Percentiles rank a stretch among this genome's conserved stretches.
These are phyloP conservation scores for Tulasnella sp. DNA, from an alignment of 768 basidiomycete genomes.

Conservation along the genomic window DNA sequence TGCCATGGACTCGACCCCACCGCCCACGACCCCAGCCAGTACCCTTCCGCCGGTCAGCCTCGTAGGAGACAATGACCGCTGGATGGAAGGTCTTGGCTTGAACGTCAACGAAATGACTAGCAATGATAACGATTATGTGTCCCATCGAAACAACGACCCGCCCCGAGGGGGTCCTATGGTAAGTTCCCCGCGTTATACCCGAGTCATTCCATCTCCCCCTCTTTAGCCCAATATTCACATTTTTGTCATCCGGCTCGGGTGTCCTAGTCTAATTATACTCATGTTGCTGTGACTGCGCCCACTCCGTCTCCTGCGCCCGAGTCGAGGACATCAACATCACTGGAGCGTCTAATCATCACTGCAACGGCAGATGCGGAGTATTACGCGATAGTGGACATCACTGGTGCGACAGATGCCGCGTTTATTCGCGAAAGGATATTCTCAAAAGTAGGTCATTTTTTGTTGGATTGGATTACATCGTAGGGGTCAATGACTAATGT, in stretches of 20 bases:
- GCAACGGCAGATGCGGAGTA: conserved; percentile 14
- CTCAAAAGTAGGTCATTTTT: conserved; percentile 43
- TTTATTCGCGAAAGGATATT: conserved; percentile 74
- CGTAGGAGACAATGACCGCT: conserved; percentile 25
- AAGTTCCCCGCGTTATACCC: background rate
- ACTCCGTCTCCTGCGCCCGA: background rate
- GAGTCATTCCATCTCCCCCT: background rate
- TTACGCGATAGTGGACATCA: conserved; percentile 44
- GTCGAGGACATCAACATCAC: background rate
- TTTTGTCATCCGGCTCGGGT: background rate
- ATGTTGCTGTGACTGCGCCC: background rate
- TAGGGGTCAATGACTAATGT: conserved; percentile 1
- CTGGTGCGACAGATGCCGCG: conserved; percentile 48
- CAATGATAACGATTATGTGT: no score
- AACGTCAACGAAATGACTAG: conserved; percentile 21
- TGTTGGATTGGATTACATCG: no score
- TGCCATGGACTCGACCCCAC: conserved; percentile 55
- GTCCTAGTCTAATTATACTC: background rate
- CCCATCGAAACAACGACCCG: no score
- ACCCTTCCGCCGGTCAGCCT: conserved; percentile 35
- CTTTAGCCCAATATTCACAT: background rate
- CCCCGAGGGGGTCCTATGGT: no score
- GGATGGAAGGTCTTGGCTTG: conserved; percentile 19
- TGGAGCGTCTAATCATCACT: conserved; percentile 15
- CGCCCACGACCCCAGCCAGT: conserved; percentile 53